Percentiles rank a stretch among this genome's conserved stretches.
These are phyloP conservation scores for Marasmius oreades DNA, from an alignment of 1,284 basidiomycete genomes.

Conservation along the genomic window DNA sequence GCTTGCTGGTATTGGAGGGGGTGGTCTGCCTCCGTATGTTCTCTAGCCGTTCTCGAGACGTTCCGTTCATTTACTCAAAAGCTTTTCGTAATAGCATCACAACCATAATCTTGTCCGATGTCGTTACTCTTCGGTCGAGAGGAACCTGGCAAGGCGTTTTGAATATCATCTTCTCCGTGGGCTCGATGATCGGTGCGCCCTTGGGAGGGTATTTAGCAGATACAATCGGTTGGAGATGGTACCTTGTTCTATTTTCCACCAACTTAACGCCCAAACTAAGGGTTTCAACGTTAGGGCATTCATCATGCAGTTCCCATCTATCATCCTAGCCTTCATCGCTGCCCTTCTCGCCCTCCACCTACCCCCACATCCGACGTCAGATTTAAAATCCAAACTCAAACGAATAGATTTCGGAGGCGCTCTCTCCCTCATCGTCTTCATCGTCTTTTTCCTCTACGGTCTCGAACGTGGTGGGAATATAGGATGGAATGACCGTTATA, in stretches of 20 bases:
- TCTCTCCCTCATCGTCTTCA: constrained; percentile 42
- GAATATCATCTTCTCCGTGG: constrained; percentile 54
- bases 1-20: constrained; percentile 60
- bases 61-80: constrained; percentile 25
- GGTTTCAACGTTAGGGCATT: no score
- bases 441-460: constrained; percentile 52
- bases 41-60: no score
- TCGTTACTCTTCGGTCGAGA: constrained; percentile 53
- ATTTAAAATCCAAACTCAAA: constrained; percentile 45
- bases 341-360: constrained; percentile 48
- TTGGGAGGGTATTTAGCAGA: constrained; percentile 57
- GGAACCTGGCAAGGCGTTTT: constrained; percentile 65
- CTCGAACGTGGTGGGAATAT: constrained; percentile 59
- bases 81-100: constrained; percentile 46
- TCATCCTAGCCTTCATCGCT: constrained; percentile 47
- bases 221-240: constrained; percentile 63
- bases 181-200: constrained; percentile 54
- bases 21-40: constrained; percentile 61
- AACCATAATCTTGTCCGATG: constrained; percentile 60
- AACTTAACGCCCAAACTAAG: no score
- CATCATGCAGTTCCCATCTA: constrained; percentile 53
- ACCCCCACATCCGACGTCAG: constrained; percentile 34
- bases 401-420: constrained; percentile 62
- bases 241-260: constrained; percentile 23
- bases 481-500: constrained; percentile 43